These are phyloP conservation scores for Pichia eremophila DNA, from an alignment of 805 yeast species.

Conservation along the genomic window DNA sequence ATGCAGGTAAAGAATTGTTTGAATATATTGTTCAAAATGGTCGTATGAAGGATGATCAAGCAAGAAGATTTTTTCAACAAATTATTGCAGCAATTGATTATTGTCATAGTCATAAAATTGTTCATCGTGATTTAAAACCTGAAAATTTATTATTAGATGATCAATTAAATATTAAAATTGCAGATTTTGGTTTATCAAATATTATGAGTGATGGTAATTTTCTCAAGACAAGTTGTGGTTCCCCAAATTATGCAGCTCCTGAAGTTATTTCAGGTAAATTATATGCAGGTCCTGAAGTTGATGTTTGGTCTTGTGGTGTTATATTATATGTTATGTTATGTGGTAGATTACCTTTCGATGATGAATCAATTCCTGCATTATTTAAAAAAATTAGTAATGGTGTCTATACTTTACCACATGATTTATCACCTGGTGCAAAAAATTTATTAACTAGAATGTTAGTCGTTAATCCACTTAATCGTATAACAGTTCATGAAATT, in stretches of 20 bases:
- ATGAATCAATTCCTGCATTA: conserved; percentile 88
- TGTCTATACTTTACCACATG: conserved; percentile 83
- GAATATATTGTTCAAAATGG: conserved; percentile 94
- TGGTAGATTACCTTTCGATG: conserved; percentile 93
- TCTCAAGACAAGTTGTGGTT: conserved; percentile 89
- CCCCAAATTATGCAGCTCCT: conserved; percentile 97
- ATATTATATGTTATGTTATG: conserved; percentile 92
- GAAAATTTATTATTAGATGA: conserved; percentile 88
- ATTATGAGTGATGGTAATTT: conserved; percentile 98
- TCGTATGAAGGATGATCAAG: conserved; percentile 85
- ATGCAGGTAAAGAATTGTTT: conserved; percentile 91
- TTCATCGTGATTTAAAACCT: conserved; percentile 93
- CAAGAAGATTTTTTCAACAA: conserved; percentile 89
- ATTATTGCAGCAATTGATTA: conserved; percentile 94
- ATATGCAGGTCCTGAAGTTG: conserved; percentile 97
- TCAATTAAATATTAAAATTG: conserved; percentile 84
- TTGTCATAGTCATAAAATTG: conserved; percentile 93
- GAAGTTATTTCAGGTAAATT: conserved; percentile 91
- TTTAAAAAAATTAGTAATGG: conserved; percentile 91
- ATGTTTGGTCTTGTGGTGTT: conserved; percentile 97
- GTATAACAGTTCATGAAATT: conserved; percentile 87
- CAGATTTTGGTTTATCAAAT: conserved; percentile 90
- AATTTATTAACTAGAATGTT: conserved; percentile 78
- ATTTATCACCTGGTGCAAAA: conserved; percentile 77
- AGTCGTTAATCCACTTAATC: conserved; percentile 86